These are phyloP conservation scores for Parascedosporium putredinis DNA, from an alignment of 2,329 filamentous ascomycete genomes.

Conservation along the genomic window DNA sequence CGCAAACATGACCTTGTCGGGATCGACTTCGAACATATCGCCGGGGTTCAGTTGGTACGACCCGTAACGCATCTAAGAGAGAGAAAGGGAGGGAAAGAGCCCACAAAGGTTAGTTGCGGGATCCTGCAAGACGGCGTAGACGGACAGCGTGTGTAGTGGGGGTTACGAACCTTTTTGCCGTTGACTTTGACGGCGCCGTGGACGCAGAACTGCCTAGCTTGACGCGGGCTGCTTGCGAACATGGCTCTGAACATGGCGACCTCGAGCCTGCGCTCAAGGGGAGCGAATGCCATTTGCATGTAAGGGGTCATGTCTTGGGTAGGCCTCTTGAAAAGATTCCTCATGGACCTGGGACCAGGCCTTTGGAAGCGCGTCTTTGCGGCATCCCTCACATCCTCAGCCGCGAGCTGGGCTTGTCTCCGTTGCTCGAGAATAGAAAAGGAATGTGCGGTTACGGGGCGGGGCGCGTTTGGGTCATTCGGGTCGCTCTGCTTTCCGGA, in stretches of 20 bases:
- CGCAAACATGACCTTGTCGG: conserved; percentile 77
- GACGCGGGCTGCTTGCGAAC: conserved; percentile 86
- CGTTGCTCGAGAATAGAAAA: conserved; percentile 13
- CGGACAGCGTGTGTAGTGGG: not conserved
- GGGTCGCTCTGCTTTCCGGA: conserved; percentile 46
- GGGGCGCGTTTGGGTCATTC: conserved; percentile 9
- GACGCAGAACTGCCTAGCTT: conserved; percentile 88
- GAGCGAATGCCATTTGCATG: conserved; percentile 92
- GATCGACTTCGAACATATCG: conserved; percentile 94
- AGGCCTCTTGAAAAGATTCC: conserved; percentile 22
- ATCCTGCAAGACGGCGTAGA: too few species aligned
- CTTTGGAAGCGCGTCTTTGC: conserved; percentile 8
- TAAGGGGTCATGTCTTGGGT: conserved; percentile 59
- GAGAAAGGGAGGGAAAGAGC: too few species aligned
- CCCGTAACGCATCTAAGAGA: conserved; percentile 91
- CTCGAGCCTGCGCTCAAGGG: conserved; percentile 81
- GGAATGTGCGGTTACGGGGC: conserved; percentile 15
- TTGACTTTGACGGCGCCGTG: conserved; percentile 94
- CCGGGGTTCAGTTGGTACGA: conserved; percentile 93
- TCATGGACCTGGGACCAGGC: conserved; percentile 19
- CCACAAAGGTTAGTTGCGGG: conserved; percentile 2
- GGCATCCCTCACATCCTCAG: conserved; percentile 7
- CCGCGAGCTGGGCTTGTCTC: conserved; percentile 8
- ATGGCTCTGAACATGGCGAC: conserved; percentile 89
- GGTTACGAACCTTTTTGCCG: conserved; percentile 66